A percentile compares a stretch with the other conserved stretches of the same genome.
phyloP scores from a whole-genome alignment of 73 alveolate genomes.

The Tetrahymena elliotti region DNA sequence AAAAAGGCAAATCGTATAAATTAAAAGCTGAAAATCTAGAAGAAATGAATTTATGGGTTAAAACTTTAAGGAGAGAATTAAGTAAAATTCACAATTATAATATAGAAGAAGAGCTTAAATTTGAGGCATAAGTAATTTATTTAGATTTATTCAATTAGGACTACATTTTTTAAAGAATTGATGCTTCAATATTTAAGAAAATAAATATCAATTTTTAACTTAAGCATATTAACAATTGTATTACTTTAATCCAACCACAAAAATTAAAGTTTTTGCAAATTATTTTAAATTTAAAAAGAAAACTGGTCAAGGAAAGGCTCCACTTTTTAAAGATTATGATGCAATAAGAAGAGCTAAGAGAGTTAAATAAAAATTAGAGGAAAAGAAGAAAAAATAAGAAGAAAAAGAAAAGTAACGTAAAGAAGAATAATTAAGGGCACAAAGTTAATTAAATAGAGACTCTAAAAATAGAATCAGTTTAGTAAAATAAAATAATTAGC shows the following conservation, averaged over 20 bases:
- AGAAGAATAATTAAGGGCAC: neutral
- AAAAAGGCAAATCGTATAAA: slow-evolving; percentile 12
- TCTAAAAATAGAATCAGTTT: neutral
- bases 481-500: neutral
- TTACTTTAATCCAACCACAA: neutral
- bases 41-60: slow-evolving; percentile 28
- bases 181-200: too few species aligned
- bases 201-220: too few species aligned
- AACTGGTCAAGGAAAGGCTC: slow-evolving; percentile 27
- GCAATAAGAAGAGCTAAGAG: slow-evolving; percentile 17
- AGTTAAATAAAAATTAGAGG: slow-evolving; percentile 8
- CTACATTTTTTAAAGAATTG: too few species aligned
- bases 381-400: slow-evolving; percentile 19
- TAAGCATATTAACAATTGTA: too few species aligned
- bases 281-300: neutral
- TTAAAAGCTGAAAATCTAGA: slow-evolving; percentile 15
- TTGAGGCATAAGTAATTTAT: slow-evolving; percentile 10
- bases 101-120: neutral
- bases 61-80: slow-evolving; percentile 13
- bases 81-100: neutral
- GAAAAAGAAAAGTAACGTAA: slow-evolving; percentile 12
- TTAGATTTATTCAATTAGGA: too few species aligned
- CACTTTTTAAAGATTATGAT: slow-evolving; percentile 26
- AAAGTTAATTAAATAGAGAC: neutral
- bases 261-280: neutral